phyloP scores from a whole-genome alignment of 2,329 filamentous ascomycete species.

The Trichoderma atroviride region DNA sequence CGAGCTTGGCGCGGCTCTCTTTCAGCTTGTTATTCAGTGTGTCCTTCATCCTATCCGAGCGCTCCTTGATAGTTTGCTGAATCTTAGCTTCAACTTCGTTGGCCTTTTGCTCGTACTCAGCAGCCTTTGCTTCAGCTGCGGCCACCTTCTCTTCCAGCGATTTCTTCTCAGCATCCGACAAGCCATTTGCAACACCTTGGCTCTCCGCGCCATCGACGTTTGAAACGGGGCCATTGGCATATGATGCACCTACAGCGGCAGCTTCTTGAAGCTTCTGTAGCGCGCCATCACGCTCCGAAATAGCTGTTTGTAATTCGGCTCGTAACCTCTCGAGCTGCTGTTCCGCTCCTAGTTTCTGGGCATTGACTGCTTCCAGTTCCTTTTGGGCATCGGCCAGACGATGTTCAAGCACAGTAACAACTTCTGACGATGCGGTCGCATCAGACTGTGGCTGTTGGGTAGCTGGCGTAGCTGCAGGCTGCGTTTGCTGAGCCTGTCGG shows the following conservation, averaged over 20 bases:
- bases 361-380: slow-evolving; percentile 66
- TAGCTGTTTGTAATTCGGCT: slow-evolving; percentile 62
- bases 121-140: slow-evolving; percentile 61
- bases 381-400: slow-evolving; percentile 54
- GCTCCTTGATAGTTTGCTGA: slow-evolving; percentile 62
- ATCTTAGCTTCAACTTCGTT: slow-evolving; percentile 66
- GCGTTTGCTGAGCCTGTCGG: slow-evolving; percentile 39
- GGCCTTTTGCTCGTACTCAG: slow-evolving; percentile 65
- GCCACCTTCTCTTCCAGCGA: slow-evolving; percentile 65
- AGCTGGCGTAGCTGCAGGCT: slow-evolving; percentile 39
- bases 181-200: slow-evolving; percentile 32
- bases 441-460: slow-evolving; percentile 36
- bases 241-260: slow-evolving; percentile 28
- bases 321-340: slow-evolving; percentile 60
- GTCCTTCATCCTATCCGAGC: slow-evolving; percentile 70
- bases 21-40: slow-evolving; percentile 69
- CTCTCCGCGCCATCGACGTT: background rate
- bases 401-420: slow-evolving; percentile 51
- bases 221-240: background rate
- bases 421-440: slow-evolving; percentile 49
- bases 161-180: slow-evolving; percentile 62
- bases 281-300: slow-evolving; percentile 66
- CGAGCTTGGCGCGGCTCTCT: slow-evolving; percentile 60
- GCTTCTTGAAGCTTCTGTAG: slow-evolving; percentile 44
- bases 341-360: slow-evolving; percentile 71